Evolutionary conservation across 345 rosid genomes (phyloP), one percentile per base, ranked within the genome.

Genomic region (Salix arbutifolia): DNA sequence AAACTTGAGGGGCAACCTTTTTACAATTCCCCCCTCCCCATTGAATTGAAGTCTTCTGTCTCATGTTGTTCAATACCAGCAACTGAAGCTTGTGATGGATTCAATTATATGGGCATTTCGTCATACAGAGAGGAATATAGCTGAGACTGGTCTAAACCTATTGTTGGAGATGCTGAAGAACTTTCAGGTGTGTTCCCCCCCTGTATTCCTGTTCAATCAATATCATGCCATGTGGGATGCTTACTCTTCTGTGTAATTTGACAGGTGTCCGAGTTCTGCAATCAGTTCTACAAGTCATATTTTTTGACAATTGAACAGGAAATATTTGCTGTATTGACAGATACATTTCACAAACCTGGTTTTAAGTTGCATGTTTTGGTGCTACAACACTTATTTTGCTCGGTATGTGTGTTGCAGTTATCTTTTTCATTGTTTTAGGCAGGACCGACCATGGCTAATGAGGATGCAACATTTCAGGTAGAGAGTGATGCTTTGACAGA

Each of bases 61-160:
- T 70, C 53, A 65, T 53, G 12, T 58, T 48, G 4, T 72, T 80
- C 73, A 25, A 6, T 76, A 53, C 46, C 92, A 91, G 98, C 99
- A 96, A 92, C 81, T 96, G 48, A 96, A 92, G 90, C 92, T 96
- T 71, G 98, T 96, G 50, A 94, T 94, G 97, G 99, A 96, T 83
- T 92, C 98, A 53, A 96, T 96, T 70, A 96, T 96, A 77, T 94
- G 98, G 99, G 99, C 99, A 76, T 96, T 96, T 83, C 94, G 99
- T 83, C 99, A 96, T 88, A 96, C 98, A 12, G 99, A 96, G 80
- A 87, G 99, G 84, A 96, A 96, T 76, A 96, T 96, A 33, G 99
- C 99, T 37, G 98, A 96, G 86, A 94, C 99, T 56, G 99, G 98
- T 85, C 84, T 96, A 66, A 94, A 89, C 83, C 92, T 96, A 40